These are phyloP conservation scores for Golubevia pallescens DNA, from an alignment of 1,284 basidiomycete genomes.

Conservation along the genomic window DNA sequence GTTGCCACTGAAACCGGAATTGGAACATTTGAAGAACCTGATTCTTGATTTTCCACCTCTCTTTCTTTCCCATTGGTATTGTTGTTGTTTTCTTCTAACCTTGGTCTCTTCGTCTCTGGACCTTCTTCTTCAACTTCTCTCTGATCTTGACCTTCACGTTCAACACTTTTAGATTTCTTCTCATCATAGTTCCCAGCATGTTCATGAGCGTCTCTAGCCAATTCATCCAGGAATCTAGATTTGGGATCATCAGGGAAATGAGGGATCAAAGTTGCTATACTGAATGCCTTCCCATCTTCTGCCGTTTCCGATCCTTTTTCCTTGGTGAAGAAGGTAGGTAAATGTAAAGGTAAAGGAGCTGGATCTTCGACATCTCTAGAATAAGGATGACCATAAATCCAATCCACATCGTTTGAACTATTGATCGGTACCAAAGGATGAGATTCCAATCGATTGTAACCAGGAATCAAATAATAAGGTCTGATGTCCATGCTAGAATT, in stretches of 20 bases:
- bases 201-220: conserved; percentile 47
- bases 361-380: background rate
- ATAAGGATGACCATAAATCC: conserved; percentile 60
- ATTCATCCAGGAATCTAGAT: conserved; percentile 58
- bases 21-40: no score
- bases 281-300: conserved; percentile 1
- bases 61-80: no score
- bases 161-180: conserved; percentile 1
- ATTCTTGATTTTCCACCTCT: no score
- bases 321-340: background rate
- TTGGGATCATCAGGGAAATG: conserved; percentile 62
- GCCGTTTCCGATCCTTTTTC: no score
- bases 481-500: conserved; percentile 17
- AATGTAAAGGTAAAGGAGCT: no score
- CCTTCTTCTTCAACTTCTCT: background rate
- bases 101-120: no score
- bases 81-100: no score
- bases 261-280: conserved; percentile 54
- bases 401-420: conserved; percentile 14
- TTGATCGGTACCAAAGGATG: conserved; percentile 45
- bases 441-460: conserved; percentile 39
- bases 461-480: conserved; percentile 54
- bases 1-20: no score
- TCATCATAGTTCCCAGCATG: conserved; percentile 17
- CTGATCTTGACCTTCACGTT: background rate